Base-by-base conservation (phyloP, 306 rosid genomes). In the Acacia confusa region DNA sequence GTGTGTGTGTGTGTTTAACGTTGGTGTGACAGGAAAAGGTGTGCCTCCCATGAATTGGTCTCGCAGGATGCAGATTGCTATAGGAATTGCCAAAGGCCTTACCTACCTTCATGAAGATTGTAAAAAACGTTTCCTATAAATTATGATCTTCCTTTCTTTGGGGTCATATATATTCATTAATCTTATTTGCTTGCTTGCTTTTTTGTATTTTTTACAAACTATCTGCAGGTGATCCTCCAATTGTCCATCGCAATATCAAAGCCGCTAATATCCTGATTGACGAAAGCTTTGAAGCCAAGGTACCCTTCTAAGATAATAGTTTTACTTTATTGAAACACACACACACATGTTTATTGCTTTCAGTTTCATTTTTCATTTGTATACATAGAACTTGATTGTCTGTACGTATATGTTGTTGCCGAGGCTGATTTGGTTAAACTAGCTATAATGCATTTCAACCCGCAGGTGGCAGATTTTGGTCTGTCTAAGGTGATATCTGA, bases 381-480 rank as follows among this genome's bases (percentile, higher is more conserved):
- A 36, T 19, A 50, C 20, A 53, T 20, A 7, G 6, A 24, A 10
- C 30, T 20, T 43, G 19, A 19, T 25, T 32, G 20, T 32, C 67
- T 80, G 50, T 66, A 3, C 40, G 7, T 36, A 36, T 0, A 47
- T 47, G 52, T 47, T 53, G 34, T 20, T 61, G 32, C 19, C 52
- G 20, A 72, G 50, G 84, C 73, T 77, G 71, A 72, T 71, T 25
- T 53, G 45, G 77, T 36, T 28, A 44, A 25, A 36, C 14, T 3
- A 74, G 28, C 34, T 27, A 25, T 40, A 63, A 55, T 45, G 64
- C 74, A 84, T 70, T 69, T 75, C 22, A 17, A 78, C 50, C 28
- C 11, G 64, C 50, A 94, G 98, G 98, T 94, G 82, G 98, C 97
- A 43, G 98, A 94, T 89, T 94, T 92, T 75, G 98, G 98, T 81